Evolutionary conservation across 129 eudicot genomes (phyloP), one percentile per base, ranked within the genome.

Genomic region (Gnaphalium uliginosum): DNA sequence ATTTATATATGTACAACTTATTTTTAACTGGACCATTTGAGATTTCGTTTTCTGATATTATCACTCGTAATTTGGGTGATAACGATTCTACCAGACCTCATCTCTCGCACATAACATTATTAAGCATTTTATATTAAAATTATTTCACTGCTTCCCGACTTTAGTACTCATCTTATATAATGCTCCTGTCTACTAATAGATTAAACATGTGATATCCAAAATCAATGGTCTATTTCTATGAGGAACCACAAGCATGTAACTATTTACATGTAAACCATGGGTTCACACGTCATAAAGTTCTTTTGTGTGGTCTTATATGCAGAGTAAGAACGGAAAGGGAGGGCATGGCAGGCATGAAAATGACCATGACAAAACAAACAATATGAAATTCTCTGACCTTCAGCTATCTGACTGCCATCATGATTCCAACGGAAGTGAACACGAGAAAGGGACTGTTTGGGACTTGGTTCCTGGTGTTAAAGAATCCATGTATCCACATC

Each of bases 401-500:
- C 76, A 79, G 4, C 73, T 71, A 18, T 33, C 54, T 4, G 84
- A 79, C 21, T 27, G 71, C 57, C n/a, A 8, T 56, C 35, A 25
- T 76, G 80, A 50, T 69, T 66, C 74, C 7, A 48, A 68, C 15
- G 56, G 39, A 17, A 43, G 35, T 30, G 35, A 59, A 22, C 41
- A 66, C 27, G 70, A 64, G 17, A 63, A 74, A 26, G 92, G 87
- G 37, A 80, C 92, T 2, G 89, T 88, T 53, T 88, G 92, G 92
- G 89, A 88, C 69, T 51, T 85, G 19, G 72, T 85, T 65, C 92
- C 89, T n/a, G 89, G 86, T 37, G 82, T 78, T 8, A 59, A 48
- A 72, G 77, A 69, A 9, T 70, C 79, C 9, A 83, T 94, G 93
- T 87, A 86, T 72, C 91, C 86, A 32, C 98, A 94, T 43, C 98